phyloP scores from a whole-genome alignment of 2,329 filamentous ascomycete genomes.

The Aspergillus sp. region DNA sequence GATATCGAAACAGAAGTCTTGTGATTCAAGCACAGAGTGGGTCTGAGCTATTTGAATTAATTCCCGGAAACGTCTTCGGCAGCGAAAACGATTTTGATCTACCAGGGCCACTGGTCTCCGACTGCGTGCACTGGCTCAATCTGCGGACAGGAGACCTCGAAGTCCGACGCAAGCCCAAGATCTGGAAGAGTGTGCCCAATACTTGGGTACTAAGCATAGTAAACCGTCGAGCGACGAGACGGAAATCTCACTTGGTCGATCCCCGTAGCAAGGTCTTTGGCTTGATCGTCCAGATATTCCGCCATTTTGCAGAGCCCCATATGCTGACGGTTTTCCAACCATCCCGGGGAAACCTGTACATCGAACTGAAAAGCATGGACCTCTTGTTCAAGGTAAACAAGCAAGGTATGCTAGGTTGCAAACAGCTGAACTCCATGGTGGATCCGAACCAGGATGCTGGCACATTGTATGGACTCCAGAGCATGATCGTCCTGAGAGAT shows the following conservation, averaged over 20 bases:
- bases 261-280: slow-evolving; percentile 38
- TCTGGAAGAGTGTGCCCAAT: slow-evolving; percentile 31
- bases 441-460: slow-evolving; percentile 53
- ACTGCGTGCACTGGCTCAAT: not conserved
- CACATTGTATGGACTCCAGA: slow-evolving; percentile 51
- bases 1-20: slow-evolving; percentile 34
- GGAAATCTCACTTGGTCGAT: slow-evolving; percentile 39
- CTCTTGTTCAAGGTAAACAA: slow-evolving; percentile 47
- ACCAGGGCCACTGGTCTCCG: not conserved
- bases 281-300: slow-evolving; percentile 40
- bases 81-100: not conserved
- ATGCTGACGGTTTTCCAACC: slow-evolving; percentile 45
- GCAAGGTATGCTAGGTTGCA: slow-evolving; percentile 37
- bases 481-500: slow-evolving; percentile 51
- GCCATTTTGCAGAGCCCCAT: slow-evolving; percentile 40
- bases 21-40: slow-evolving; percentile 39
- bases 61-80: not conserved
- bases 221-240: slow-evolving; percentile 18
- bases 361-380: slow-evolving; percentile 48
- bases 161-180: slow-evolving; percentile 40
- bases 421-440: slow-evolving; percentile 45
- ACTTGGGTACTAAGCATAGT: slow-evolving; percentile 37
- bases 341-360: slow-evolving; percentile 19
- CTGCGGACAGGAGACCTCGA: slow-evolving; percentile 41
- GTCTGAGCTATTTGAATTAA: not conserved